Conservation (phyloP, 805 yeast genomes). For the Spathaspora hagerdaliae region DNA sequence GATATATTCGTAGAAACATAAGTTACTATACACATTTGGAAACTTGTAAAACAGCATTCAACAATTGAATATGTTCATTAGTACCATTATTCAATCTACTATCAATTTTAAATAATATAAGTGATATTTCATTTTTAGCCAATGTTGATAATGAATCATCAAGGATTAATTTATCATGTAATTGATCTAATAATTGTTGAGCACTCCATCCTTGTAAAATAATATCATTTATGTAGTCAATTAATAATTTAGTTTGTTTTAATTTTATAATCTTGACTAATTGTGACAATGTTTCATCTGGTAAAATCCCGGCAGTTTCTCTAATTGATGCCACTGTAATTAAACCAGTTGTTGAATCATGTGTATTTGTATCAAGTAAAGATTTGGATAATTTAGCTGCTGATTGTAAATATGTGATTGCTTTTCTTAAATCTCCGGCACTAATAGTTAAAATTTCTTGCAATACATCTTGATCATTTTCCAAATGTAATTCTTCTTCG, state of each 20-base stretch:
- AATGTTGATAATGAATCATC: slow-evolving; percentile 46
- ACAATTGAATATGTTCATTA: slow-evolving; percentile 79
- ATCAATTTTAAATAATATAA: slow-evolving; percentile 70
- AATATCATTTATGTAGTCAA: slow-evolving; percentile 45
- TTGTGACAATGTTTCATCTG: slow-evolving; percentile 40
- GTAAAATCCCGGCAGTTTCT: slow-evolving; percentile 77
- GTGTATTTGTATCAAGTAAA: slow-evolving; percentile 8
- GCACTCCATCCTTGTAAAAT: slow-evolving; percentile 76
- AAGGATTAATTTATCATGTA: slow-evolving; percentile 63
- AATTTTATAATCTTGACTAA: slow-evolving; percentile 33
- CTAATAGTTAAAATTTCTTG: slow-evolving; percentile 66
- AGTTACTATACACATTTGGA: slow-evolving; percentile 11
- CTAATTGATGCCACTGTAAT: slow-evolving; percentile 44
- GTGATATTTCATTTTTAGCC: slow-evolving; percentile 64
- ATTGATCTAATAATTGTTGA: slow-evolving; percentile 62
- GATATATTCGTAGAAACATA: neutral
- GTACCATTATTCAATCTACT: slow-evolving; percentile 76
- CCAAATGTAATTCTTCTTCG: slow-evolving; percentile 24
- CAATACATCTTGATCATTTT: slow-evolving; percentile 48
- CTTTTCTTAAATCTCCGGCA: slow-evolving; percentile 88
- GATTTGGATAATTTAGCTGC: slow-evolving; percentile 55
- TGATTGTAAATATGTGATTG: slow-evolving; percentile 86
- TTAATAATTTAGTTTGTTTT: slow-evolving; percentile 26
- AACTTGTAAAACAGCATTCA: slow-evolving; percentile 50
- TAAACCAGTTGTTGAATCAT: slow-evolving; percentile 29